phyloP scores from a whole-genome alignment of 345 rosid species.

The Gossypium australe region DNA sequence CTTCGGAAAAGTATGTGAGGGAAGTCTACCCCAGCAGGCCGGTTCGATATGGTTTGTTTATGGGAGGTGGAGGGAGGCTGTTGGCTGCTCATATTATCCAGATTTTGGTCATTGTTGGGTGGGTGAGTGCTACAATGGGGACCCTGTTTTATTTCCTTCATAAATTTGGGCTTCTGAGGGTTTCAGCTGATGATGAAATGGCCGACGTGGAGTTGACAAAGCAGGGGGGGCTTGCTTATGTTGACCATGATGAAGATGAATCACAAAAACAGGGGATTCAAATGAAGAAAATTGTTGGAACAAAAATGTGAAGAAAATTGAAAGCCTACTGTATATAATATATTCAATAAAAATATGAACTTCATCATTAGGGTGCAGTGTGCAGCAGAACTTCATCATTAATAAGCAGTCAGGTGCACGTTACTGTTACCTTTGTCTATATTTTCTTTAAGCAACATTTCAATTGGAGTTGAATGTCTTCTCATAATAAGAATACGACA shows the following conservation, averaged over 20 bases:
- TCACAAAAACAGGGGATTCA: slow-evolving; percentile 24
- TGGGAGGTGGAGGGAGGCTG: slow-evolving; percentile 87
- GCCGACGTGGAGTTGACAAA: slow-evolving; percentile 71
- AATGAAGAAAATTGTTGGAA: slow-evolving; percentile 28
- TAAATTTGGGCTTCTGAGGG: slow-evolving; percentile 50
- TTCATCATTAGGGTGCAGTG: no score
- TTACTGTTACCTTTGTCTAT: no score
- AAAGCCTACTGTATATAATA: no score
- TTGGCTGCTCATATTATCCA: slow-evolving; percentile 71
- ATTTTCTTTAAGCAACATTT: no score
- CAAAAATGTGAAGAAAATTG: no score
- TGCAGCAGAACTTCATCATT: no score
- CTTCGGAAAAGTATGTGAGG: slow-evolving; percentile 42
- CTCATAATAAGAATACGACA: no score
- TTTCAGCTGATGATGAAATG: slow-evolving; percentile 70
- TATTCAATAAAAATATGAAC: no score
- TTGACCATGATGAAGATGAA: slow-evolving; percentile 63
- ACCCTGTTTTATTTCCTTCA: slow-evolving; percentile 55
- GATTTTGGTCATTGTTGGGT: slow-evolving; percentile 56
- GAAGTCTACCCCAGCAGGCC: slow-evolving; percentile 43
- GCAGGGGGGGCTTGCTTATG: slow-evolving; percentile 83
- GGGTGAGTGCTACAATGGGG: slow-evolving; percentile 90
- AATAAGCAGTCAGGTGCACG: no score
- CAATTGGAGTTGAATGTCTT: no score
- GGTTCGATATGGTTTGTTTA: slow-evolving; percentile 56